These are phyloP conservation scores for Microglena sp. DNA, from an alignment of 139 green algal genomes.

Conservation along the genomic window DNA sequence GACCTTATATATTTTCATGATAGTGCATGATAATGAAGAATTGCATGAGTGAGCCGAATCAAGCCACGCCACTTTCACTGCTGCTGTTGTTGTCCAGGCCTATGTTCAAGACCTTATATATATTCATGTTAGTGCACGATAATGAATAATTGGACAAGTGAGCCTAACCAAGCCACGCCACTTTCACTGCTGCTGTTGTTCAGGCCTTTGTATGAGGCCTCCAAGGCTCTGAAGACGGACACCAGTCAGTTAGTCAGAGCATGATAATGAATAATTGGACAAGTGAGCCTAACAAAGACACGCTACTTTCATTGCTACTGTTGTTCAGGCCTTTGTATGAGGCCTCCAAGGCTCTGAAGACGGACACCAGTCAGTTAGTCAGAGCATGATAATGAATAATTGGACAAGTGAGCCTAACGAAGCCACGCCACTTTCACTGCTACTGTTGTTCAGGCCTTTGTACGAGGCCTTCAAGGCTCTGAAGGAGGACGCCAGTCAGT, in stretches of 20 bases:
- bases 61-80: too few species aligned
- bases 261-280: background rate
- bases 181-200: too few species aligned
- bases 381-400: background rate
- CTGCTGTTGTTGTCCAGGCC: too few species aligned
- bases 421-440: too few species aligned
- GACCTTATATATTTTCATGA: background rate
- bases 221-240: background rate
- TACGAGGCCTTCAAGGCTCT: slow-evolving; percentile 32
- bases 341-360: slow-evolving; percentile 21
- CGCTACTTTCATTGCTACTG: too few species aligned
- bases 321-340: slow-evolving; percentile 59
- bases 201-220: too few species aligned
- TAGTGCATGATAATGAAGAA: background rate
- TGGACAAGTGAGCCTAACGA: too few species aligned
- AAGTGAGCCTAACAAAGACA: too few species aligned
- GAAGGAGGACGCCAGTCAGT: slow-evolving; percentile 8
- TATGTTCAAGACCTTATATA: too few species aligned
- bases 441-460: slow-evolving; percentile 32
- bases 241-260: background rate
- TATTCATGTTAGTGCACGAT: background rate
- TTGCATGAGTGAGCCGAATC: too few species aligned
- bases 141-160: too few species aligned
- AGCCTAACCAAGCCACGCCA: too few species aligned
- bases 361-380: background rate